Percentiles rank a stretch among this genome's conserved stretches.
These are phyloP conservation scores for Colletotrichum endophyticum DNA, from an alignment of 2,329 filamentous ascomycete genomes.

Conservation along the genomic window DNA sequence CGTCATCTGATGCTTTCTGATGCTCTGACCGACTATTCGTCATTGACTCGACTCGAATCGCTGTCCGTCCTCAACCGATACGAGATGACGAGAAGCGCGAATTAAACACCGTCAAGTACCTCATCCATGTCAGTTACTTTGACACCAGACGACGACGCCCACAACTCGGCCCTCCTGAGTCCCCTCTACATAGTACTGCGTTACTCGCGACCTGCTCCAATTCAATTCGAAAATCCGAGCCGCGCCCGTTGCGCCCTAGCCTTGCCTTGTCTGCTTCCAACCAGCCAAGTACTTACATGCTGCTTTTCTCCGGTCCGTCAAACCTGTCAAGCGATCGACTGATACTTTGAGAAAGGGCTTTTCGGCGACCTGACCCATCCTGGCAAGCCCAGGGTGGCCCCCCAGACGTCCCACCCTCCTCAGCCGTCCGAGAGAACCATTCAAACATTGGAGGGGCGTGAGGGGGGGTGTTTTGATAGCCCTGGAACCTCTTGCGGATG, in stretches of 20 bases:
- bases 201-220: neutral
- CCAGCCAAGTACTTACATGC: neutral
- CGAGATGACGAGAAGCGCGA: conserved; percentile 1
- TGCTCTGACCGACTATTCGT: conserved; percentile 9
- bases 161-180: neutral
- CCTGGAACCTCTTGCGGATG: neutral
- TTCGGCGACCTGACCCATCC: conserved; percentile 15
- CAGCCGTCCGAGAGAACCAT: neutral
- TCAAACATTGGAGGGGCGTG: neutral
- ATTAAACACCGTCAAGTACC: neutral
- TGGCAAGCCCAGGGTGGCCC: neutral
- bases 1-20: conserved; percentile 20
- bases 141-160: conserved; percentile 1
- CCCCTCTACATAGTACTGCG: no score
- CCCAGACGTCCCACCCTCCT: conserved; percentile 6
- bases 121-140: neutral
- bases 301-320: neutral
- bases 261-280: neutral
- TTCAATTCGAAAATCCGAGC: neutral
- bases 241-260: neutral
- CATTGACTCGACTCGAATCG: neutral
- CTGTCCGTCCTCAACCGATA: neutral
- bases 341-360: neutral
- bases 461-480: neutral
- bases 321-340: conserved; percentile 13